phyloP scores from a whole-genome alignment of 192 early-diverging fungal genomes.

The Geosiphon pyriformis region DNA sequence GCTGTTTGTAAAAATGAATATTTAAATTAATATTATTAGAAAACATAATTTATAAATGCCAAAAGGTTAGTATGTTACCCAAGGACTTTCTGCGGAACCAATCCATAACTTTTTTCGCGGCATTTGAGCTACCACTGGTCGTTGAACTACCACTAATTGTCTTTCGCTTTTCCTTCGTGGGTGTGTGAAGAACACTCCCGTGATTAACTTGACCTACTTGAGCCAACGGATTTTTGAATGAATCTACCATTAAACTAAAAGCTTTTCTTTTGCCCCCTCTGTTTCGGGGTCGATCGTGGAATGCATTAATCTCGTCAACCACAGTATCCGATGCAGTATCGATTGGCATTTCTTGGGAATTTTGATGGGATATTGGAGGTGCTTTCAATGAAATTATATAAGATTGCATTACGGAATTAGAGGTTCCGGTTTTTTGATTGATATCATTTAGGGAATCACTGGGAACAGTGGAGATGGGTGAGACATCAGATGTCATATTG shows the following conservation, averaged over 20 bases:
- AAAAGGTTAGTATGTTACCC: too few relatives aligned
- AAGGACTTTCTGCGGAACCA: conserved; percentile 65
- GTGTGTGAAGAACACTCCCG: too few relatives aligned
- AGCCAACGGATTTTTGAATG: conserved; percentile 6
- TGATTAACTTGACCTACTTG: neutral
- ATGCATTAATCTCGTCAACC: conserved; percentile 1
- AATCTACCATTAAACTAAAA: conserved; percentile 22
- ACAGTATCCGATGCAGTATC: conserved; percentile 16
- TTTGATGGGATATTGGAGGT: neutral
- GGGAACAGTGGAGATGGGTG: neutral
- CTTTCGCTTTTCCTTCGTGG: conserved; percentile 21
- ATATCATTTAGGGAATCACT: neutral
- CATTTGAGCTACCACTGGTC: conserved; percentile 25
- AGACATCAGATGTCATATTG: neutral
- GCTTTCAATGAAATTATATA: neutral
- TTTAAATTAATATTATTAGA: neutral
- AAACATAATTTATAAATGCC: neutral
- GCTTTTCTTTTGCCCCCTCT: conserved; percentile 15
- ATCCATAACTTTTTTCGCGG: conserved; percentile 67
- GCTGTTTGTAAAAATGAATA: conserved; percentile 12
- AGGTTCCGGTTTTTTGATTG: neutral
- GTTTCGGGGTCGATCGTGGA: neutral
- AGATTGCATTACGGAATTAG: neutral
- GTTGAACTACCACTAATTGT: conserved; percentile 1
- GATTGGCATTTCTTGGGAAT: neutral